A percentile compares a stretch with the other conserved stretches of the same genome.
phyloP scores from a whole-genome alignment of 805 yeast species.

The Ogataea henricii region DNA sequence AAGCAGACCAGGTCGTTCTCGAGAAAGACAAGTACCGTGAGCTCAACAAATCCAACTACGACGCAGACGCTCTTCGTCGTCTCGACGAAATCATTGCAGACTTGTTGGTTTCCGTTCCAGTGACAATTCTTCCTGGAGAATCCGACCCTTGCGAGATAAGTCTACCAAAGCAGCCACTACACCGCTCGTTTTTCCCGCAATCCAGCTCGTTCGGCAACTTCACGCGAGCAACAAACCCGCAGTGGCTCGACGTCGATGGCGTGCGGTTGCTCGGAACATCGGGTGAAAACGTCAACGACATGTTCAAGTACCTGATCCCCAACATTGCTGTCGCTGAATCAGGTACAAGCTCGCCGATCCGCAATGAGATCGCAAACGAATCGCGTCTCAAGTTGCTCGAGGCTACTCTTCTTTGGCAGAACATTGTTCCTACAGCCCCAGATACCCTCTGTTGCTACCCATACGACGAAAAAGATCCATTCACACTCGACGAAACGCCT shows the following conservation, averaged over 20 bases:
- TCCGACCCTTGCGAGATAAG: conserved; percentile 83
- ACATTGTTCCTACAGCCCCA: conserved; percentile 91
- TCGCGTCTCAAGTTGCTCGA: conserved; percentile 59
- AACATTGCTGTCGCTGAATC: conserved; percentile 30
- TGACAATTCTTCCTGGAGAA: conserved; percentile 81
- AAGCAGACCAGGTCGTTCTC: conserved; percentile 27
- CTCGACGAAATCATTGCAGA: conserved; percentile 63
- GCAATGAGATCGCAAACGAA: conserved; percentile 51
- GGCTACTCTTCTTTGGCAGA: conserved; percentile 78
- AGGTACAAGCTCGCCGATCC: conserved; percentile 28
- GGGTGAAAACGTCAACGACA: conserved; percentile 84
- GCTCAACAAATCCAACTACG: conserved; percentile 54
- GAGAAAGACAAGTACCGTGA: conserved; percentile 48
- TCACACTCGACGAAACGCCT: conserved; percentile 76
- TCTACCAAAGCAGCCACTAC: conserved; percentile 90
- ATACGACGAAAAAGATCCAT: conserved; percentile 74
- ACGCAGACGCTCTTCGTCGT: conserved; percentile 48
- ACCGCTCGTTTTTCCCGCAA: conserved; percentile 64
- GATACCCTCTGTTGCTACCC: conserved; percentile 94
- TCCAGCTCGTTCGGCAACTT: conserved; percentile 38
- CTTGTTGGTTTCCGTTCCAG: conserved; percentile 59
- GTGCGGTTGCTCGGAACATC: conserved; percentile 67
- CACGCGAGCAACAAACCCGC: conserved; percentile 66
- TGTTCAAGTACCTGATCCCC: conserved; percentile 63
- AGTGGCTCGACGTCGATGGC: conserved; percentile 62